Evolutionary conservation across 2,329 filamentous ascomycete genomes (phyloP), one percentile per base, ranked within the genome.

Genomic region (Diaporthe sp.): DNA sequence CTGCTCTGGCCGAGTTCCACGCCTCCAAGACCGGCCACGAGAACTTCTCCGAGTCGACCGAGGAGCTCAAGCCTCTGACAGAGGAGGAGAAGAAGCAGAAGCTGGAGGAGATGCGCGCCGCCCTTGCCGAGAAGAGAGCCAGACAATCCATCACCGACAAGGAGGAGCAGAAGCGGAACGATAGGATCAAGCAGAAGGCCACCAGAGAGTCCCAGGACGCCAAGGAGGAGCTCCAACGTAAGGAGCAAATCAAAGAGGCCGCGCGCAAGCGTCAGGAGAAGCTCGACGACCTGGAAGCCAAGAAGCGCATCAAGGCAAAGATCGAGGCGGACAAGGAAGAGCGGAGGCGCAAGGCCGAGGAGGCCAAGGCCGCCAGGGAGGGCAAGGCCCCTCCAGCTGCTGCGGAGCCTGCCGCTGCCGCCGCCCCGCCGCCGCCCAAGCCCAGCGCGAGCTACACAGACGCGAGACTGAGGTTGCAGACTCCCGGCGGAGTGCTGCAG

Each of bases 261-360:
- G 93, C 93, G 71, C 91, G 92, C 80, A 98, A 98, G 88, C 92
- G 93, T 73, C 91, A 93, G 81, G 97, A 99, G 87, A 98, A 98
- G 87, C 87, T 91, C 57, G 95, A 94, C 22, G 97, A 98, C 72
- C 84, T 93, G 12, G 95, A 95, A 58, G 96, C 95, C 15, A 97
- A 96, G 88, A 94, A 93, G 84, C 92, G 94, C 49, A 96, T 98
- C 83, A 93, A 95, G 85, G 96, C 95, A 74, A 96, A 96, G 89
- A 98, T 99, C 78, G 96, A 97, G 79, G 96, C 94, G 19, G 96
- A 98, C 86, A 98, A 97, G 88, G 94, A 95, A 79, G 95, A 96
- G 81, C 92, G 97, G 72, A 92, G 94, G 78, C 89, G 93, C 78
- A 98, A 97, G 83, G 93, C 95, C 4, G 97, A 98, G 81, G 88